phyloP scores from a whole-genome alignment of 2,329 filamentous ascomycete genomes.

The Nannizziopsis barbatae region DNA sequence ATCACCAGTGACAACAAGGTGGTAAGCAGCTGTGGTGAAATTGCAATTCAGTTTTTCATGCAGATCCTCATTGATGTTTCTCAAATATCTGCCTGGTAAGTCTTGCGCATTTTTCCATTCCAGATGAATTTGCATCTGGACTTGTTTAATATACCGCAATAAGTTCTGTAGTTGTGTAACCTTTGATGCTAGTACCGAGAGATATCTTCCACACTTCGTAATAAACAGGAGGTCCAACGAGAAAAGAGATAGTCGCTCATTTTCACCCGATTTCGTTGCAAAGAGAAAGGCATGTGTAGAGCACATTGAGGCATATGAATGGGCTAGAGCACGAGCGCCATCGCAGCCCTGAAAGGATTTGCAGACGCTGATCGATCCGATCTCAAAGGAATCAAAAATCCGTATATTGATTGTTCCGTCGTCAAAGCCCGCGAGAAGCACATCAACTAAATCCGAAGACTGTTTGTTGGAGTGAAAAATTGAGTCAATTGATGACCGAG shows the following conservation, averaged over 20 bases:
- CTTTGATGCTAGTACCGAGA: constrained; percentile 76
- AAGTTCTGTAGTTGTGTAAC: constrained; percentile 80
- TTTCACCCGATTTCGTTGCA: constrained; percentile 28
- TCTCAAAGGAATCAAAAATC: constrained; percentile 75
- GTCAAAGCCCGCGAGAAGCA: constrained; percentile 62
- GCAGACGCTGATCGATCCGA: constrained; percentile 47
- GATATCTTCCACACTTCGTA: constrained; percentile 59
- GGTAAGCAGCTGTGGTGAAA: constrained; percentile 68
- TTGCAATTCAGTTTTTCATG: constrained; percentile 51
- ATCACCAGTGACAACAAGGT: constrained; percentile 73
- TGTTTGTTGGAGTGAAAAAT: constrained; percentile 54
- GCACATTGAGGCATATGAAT: constrained; percentile 60
- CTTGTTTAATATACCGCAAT: constrained; percentile 71
- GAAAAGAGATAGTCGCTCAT: constrained; percentile 45
- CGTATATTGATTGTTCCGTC: constrained; percentile 63
- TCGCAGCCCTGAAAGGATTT: constrained; percentile 29
- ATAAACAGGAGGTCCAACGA: constrained; percentile 78
- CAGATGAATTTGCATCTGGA: constrained; percentile 62
- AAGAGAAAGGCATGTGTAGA: constrained; percentile 67
- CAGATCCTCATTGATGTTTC: constrained; percentile 64
- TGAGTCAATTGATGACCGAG: constrained; percentile 56
- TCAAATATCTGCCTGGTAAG: constrained; percentile 65
- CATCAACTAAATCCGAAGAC: constrained; percentile 63
- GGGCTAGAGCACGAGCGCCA: constrained; percentile 40
- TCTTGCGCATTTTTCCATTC: constrained; percentile 79